phyloP scores from a whole-genome alignment of 2,329 filamentous ascomycete species.

The Pyrenophora teres region DNA sequence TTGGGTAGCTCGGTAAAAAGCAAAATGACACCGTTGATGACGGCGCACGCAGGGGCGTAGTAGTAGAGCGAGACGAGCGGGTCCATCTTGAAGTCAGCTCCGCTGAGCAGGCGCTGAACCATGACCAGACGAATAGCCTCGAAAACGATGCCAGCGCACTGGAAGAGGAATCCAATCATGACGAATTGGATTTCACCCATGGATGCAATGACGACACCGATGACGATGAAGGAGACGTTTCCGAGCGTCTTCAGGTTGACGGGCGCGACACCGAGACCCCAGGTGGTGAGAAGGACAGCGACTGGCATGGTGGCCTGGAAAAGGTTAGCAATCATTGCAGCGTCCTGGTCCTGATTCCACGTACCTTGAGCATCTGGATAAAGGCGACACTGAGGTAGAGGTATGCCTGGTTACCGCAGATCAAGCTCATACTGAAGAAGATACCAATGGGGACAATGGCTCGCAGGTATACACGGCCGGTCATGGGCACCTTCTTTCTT shows the following conservation, averaged over 20 bases:
- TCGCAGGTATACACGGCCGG: slow-evolving; percentile 85
- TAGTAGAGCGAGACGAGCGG: slow-evolving; percentile 88
- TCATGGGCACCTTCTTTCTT: slow-evolving; percentile 97
- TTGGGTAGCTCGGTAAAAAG: slow-evolving; percentile 74
- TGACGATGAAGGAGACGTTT: slow-evolving; percentile 92
- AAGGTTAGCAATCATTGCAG: slow-evolving; percentile 10
- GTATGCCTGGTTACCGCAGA: slow-evolving; percentile 95
- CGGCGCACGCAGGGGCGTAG: slow-evolving; percentile 81
- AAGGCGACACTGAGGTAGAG: slow-evolving; percentile 94
- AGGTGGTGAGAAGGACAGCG: slow-evolving; percentile 86
- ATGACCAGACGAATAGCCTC: slow-evolving; percentile 83
- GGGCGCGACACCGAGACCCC: slow-evolving; percentile 81
- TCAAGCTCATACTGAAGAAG: slow-evolving; percentile 94
- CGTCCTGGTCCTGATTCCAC: slow-evolving; percentile 10
- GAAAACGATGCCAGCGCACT: slow-evolving; percentile 77
- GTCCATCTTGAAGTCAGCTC: slow-evolving; percentile 89
- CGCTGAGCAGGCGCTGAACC: slow-evolving; percentile 81
- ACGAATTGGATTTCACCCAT: slow-evolving; percentile 96
- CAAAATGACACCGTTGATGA: slow-evolving; percentile 77
- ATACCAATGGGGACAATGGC: slow-evolving; percentile 93
- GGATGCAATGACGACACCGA: slow-evolving; percentile 93
- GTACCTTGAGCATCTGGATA: slow-evolving; percentile 98
- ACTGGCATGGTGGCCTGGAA: slow-evolving; percentile 87
- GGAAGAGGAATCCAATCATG: slow-evolving; percentile 76
- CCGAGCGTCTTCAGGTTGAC: slow-evolving; percentile 85